These are phyloP conservation scores for Fusarium fracticaudum DNA, from an alignment of 2,329 filamentous ascomycete species.

Conservation along the genomic window DNA sequence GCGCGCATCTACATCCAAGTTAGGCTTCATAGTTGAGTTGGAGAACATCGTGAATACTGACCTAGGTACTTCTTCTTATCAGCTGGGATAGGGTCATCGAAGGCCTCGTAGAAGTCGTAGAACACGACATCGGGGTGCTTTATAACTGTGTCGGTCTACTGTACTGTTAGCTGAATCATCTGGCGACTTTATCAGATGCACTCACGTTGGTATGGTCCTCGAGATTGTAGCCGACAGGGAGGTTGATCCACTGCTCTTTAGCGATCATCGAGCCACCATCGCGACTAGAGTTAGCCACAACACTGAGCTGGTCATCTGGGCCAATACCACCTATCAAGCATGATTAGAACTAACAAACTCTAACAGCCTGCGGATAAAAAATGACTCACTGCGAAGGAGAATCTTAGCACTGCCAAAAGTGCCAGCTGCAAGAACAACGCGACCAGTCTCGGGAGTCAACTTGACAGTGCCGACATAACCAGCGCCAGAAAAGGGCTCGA, in stretches of 20 bases:
- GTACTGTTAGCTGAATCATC: background rate
- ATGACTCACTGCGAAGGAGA: constrained; percentile 2
- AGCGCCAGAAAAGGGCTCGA: constrained; percentile 1
- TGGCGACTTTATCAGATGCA: background rate
- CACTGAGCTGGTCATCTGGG: constrained; percentile 1
- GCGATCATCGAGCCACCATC: constrained; percentile 5
- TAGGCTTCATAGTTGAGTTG: rapidly evolving
- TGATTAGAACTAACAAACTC: background rate
- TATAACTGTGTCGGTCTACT: constrained; percentile 1
- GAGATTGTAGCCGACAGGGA: constrained; percentile 11
- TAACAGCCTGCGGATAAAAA: too few relatives aligned
- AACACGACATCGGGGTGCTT: constrained; percentile 5
- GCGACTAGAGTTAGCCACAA: background rate
- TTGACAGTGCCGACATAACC: constrained; percentile 7
- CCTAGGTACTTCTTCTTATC: background rate
- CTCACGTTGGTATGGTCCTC: constrained; percentile 17
- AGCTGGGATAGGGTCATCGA: background rate
- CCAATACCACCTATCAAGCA: background rate
- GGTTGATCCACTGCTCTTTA: constrained; percentile 8
- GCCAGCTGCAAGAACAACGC: constrained; percentile 1
- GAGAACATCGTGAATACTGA: background rate
- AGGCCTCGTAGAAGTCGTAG: constrained; percentile 13
- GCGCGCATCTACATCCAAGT: background rate
- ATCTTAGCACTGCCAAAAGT: constrained; percentile 12
- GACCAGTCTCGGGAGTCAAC: constrained; percentile 13